These are phyloP conservation scores for Populus tremula DNA, from an alignment of 345 rosid genomes.

Conservation along the genomic window DNA sequence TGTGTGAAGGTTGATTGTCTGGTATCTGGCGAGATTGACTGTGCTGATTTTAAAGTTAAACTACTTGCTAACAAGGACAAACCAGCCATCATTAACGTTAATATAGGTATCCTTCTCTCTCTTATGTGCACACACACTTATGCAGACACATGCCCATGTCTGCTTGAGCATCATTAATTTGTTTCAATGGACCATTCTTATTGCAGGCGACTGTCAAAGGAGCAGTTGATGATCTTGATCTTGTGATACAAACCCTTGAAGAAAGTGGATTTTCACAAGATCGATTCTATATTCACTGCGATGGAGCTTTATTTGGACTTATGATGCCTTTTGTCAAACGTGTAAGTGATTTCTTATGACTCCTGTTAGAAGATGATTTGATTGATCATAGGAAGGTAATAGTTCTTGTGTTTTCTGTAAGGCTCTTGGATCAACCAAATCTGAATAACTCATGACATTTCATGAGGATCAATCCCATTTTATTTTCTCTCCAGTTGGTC, in stretches of 20 bases:
- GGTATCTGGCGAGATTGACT: conserved; percentile 85
- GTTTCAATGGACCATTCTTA: conserved; percentile 2
- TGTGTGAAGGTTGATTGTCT: conserved; percentile 71
- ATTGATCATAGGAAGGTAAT: not conserved
- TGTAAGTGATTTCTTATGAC: conserved; percentile 40
- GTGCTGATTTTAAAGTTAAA: conserved; percentile 59
- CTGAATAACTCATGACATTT: too few relatives aligned
- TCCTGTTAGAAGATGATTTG: not conserved
- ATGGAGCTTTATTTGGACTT: conserved; percentile 95
- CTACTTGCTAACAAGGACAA: conserved; percentile 79
- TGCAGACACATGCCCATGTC: not conserved
- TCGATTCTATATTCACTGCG: conserved; percentile 91
- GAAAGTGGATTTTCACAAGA: conserved; percentile 74
- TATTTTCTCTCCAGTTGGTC: too few relatives aligned
- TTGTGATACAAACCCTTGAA: conserved; percentile 82
- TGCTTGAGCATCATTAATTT: not conserved
- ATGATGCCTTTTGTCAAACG: conserved; percentile 97
- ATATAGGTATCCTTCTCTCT: conserved; percentile 54
- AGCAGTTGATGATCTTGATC: conserved; percentile 96
- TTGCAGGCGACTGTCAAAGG: conserved; percentile 93
- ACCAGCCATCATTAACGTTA: conserved; percentile 88
- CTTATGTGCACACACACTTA: not conserved
- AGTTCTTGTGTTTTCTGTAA: not conserved
- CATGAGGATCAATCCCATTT: too few relatives aligned
- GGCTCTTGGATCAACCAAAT: not conserved